A percentile compares a stretch with the other conserved stretches of the same genome.
phyloP scores from a whole-genome alignment of 2,329 filamentous ascomycete species.

The Trichophyton rubrum region DNA sequence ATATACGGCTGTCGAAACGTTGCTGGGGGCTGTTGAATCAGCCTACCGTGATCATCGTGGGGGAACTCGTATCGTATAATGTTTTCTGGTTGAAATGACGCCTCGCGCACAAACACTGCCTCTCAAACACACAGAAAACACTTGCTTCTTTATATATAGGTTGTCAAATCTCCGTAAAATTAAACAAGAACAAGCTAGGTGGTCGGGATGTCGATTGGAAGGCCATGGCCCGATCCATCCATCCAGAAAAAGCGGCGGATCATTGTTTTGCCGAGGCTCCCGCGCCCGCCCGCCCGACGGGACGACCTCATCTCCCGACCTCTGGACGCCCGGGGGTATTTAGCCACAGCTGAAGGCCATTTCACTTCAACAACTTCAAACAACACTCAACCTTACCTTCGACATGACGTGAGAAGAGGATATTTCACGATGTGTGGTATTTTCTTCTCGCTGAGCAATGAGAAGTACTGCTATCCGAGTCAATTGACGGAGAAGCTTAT shows the following conservation, averaged over 20 bases:
- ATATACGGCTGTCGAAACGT: not conserved
- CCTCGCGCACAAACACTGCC: not conserved
- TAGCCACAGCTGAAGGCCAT: not conserved
- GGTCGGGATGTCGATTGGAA: too few species aligned
- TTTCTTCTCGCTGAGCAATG: slow-evolving; percentile 37
- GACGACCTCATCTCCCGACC: too few species aligned
- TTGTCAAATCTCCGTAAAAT: not conserved
- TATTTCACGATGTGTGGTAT: slow-evolving; percentile 38
- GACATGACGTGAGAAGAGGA: not conserved
- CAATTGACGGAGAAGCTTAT: slow-evolving; percentile 26
- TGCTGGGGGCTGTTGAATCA: not conserved
- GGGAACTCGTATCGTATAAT: not conserved
- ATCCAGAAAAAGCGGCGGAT: not conserved
- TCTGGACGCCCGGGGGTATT: too few species aligned
- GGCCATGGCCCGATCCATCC: too few species aligned
- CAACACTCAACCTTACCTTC: too few species aligned
- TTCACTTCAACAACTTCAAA: not conserved
- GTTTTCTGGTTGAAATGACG: not conserved
- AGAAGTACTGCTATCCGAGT: slow-evolving; percentile 19
- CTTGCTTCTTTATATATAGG: not conserved
- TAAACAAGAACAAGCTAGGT: not conserved
- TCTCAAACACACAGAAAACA: not conserved
- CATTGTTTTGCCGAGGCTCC: not conserved
- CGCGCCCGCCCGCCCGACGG: too few species aligned
- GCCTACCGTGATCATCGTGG: not conserved